Base-by-base conservation (phyloP, 2,329 filamentous ascomycete species). In the Aspergillus tamarii region DNA sequence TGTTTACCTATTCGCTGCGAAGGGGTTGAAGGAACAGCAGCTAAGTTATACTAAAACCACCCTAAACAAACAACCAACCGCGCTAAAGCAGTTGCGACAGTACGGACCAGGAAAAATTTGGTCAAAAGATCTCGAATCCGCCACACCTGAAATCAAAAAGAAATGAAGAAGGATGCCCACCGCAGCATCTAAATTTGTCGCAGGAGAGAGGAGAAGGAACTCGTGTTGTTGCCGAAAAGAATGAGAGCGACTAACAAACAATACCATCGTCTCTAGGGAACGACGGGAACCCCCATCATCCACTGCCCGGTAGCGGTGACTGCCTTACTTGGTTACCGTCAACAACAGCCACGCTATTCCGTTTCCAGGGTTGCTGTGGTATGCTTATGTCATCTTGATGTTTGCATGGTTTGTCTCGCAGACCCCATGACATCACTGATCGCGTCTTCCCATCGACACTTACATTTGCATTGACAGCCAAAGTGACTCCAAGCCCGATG, bases 31-130 rank as follows among this genome's bases (percentile, higher is more conserved):
- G 64, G 66, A 45, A 62, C 50, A 63, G 63, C 62, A 67, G 63
- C 64, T 61, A 64, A 65, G 57, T 67, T 66, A 68, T 70, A 69
- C 66, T 70, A 67, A 67, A 61, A 62, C 61, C 43, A 61, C 55
- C 65, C 67, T 63, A 72, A 70, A 72, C 69, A 72, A 72, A 72
- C 69, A 69, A 69, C 61, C 57, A 58, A 57, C 67, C 65, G 62
- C 65, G 67, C 67, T 64, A 65, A 67, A 41, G 28, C 16, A 52
- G 28, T 52, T 52, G 48, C 48, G 48, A 52, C 48, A 52, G 46
- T 30, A 30, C 26, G 14, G 26, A 52, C 46, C 32, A 21, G 26
- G 45, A 19, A 52, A 16, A 32, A 54, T 39, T 19, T 39, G 23
- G 52, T 54, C 30, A 11, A 39, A 4, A 39, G 16, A 21, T 36